A percentile compares a stretch with the other conserved stretches of the same genome.
phyloP scores from a whole-genome alignment of 2,329 filamentous ascomycete genomes.

The Penicillium vulpinum region DNA sequence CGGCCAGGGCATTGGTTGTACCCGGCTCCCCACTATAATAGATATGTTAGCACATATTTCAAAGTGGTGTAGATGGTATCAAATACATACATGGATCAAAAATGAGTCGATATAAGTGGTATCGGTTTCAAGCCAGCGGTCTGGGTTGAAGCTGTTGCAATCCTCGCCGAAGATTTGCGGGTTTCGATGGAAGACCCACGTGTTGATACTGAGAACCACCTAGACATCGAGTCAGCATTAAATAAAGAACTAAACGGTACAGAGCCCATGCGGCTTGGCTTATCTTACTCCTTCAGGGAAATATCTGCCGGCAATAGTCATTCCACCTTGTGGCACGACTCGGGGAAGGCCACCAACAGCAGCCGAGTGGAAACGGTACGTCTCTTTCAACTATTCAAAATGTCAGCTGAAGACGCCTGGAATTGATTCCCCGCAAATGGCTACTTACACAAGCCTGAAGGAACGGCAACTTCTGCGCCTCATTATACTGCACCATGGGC shows the following conservation, averaged over 20 bases:
- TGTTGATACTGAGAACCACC: conserved; percentile 33
- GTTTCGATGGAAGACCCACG: conserved; percentile 31
- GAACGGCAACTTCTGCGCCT: conserved; percentile 35
- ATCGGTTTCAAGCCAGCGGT: conserved; percentile 21
- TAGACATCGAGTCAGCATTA: background rate
- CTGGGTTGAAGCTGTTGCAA: conserved; percentile 25
- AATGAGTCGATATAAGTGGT: conserved; percentile 4
- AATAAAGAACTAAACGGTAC: background rate
- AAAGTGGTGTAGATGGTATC: background rate
- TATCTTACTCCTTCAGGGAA: background rate
- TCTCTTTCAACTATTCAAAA: conserved; percentile 37
- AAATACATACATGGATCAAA: conserved; percentile 16
- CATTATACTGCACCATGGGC: conserved; percentile 23
- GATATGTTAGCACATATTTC: background rate
- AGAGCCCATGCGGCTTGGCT: background rate
- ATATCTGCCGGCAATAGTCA: conserved; percentile 29
- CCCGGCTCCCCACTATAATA: conserved; percentile 37
- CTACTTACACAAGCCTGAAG: conserved; percentile 42
- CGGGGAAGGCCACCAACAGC: conserved; percentile 32
- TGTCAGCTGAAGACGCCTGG: background rate
- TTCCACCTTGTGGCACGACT: conserved; percentile 31
- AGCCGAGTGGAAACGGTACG: conserved; percentile 38
- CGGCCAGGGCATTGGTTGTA: conserved; percentile 40
- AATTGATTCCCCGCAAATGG: background rate
- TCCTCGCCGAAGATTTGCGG: conserved; percentile 24